These are phyloP conservation scores for Cyclotella distinguenda DNA, from an alignment of 108 stramenopile species.

Conservation along the genomic window DNA sequence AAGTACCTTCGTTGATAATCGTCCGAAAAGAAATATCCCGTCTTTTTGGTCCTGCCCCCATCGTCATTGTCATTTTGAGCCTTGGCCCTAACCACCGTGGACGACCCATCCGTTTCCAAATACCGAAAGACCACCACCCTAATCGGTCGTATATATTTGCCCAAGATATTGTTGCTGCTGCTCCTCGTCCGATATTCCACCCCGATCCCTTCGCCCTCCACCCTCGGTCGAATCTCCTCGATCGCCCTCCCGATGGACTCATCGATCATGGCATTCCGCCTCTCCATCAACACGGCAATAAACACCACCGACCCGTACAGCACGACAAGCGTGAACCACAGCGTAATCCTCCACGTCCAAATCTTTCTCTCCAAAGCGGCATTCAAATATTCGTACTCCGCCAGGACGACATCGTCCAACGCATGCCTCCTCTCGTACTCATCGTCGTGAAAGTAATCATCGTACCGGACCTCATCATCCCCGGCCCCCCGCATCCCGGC, in stretches of 20 bases:
- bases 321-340: constrained; percentile 16
- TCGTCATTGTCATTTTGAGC: not conserved
- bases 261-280: constrained; percentile 38
- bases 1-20: constrained; percentile 42
- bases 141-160: constrained; percentile 37
- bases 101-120: constrained; percentile 3
- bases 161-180: constrained; percentile 6
- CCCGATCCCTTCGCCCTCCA: constrained; percentile 40
- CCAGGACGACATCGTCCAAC: constrained; percentile 44
- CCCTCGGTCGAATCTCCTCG: constrained; percentile 35
- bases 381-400: constrained; percentile 43
- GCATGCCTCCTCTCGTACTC: constrained; percentile 28
- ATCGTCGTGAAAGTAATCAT: constrained; percentile 45
- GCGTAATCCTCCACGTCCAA: constrained; percentile 29
- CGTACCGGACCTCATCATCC: constrained; percentile 34
- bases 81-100: not conserved
- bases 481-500: not conserved
- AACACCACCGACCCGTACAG: constrained; percentile 30
- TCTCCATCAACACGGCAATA: constrained; percentile 43
- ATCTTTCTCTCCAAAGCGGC: constrained; percentile 17
- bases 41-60: constrained; percentile 6
- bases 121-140: constrained; percentile 41
- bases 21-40: constrained; percentile 36
- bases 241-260: constrained; percentile 18
- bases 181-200: constrained; percentile 44